phyloP scores from a whole-genome alignment of 1,284 basidiomycete genomes.

The Cutaneotrichosporon sp. region DNA sequence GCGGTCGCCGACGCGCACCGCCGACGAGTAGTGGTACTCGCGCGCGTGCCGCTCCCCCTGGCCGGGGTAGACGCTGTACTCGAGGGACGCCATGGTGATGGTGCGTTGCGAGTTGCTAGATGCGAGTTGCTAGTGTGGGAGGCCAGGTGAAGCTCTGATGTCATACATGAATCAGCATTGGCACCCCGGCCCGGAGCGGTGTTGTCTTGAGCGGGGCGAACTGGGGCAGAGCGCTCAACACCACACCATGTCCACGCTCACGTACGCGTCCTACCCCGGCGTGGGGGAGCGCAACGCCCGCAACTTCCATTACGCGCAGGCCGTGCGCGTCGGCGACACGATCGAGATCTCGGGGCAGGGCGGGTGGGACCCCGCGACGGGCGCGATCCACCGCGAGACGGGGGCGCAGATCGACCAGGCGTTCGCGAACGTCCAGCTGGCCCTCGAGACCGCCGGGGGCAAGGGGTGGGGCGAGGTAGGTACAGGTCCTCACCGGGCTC shows the following conservation, averaged over 20 bases:
- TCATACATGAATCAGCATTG: no score
- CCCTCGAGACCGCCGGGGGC: constrained; percentile 30
- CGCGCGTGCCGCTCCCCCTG: background rate
- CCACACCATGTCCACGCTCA: constrained; percentile 32
- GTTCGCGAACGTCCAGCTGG: constrained; percentile 33
- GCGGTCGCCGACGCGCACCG: constrained; percentile 33
- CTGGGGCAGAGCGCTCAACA: no score
- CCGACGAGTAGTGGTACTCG: constrained; percentile 27
- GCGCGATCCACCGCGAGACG: constrained; percentile 20
- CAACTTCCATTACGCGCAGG: constrained; percentile 12
- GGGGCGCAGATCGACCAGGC: constrained; percentile 38
- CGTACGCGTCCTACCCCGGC: constrained; percentile 7
- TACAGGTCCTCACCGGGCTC: background rate
- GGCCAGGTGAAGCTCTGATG: no score
- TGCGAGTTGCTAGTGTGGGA: no score
- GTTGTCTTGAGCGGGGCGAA: no score
- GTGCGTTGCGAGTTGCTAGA: no score
- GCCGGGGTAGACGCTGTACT: constrained; percentile 1
- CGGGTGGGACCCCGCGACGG: constrained; percentile 33
- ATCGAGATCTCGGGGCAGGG: constrained; percentile 38
- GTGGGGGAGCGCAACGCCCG: constrained; percentile 10
- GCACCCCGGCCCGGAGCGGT: no score
- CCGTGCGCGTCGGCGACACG: constrained; percentile 31
- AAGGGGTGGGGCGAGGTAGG: constrained; percentile 37
- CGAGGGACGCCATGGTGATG: background rate